These are phyloP conservation scores for Eucalyptus regnans DNA, from an alignment of 345 rosid genomes.

Conservation along the genomic window DNA sequence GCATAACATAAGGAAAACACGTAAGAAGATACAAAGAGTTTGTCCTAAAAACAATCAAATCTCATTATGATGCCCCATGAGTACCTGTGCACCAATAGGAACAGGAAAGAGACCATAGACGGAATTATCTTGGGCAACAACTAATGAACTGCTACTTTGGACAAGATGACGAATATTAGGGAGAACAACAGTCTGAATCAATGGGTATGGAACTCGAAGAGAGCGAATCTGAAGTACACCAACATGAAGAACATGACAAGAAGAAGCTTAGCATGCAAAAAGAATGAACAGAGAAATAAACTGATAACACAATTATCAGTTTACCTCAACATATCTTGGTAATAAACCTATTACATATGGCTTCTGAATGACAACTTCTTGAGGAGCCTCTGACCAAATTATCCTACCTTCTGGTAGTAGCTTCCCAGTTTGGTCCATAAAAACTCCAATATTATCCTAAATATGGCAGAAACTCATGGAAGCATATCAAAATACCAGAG, in stretches of 20 bases:
- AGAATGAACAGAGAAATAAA: neutral
- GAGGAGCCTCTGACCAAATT: constrained; percentile 98
- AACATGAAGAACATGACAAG: constrained; percentile 1
- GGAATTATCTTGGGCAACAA: constrained; percentile 72
- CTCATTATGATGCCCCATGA: neutral
- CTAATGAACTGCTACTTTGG: constrained; percentile 59
- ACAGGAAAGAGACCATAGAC: constrained; percentile 82
- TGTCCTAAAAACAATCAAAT: neutral
- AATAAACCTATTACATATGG: constrained; percentile 83
- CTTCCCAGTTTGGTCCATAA: constrained; percentile 98
- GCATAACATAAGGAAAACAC: neutral
- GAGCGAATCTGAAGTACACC: constrained; percentile 63
- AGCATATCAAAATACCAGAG: neutral
- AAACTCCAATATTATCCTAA: constrained; percentile 91
- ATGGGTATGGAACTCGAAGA: constrained; percentile 84
- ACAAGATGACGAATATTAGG: constrained; percentile 64
- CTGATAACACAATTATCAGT: neutral
- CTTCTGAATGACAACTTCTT: constrained; percentile 61
- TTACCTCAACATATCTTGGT: constrained; percentile 93
- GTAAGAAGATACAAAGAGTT: neutral
- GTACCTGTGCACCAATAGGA: constrained; percentile 98
- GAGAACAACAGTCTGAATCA: constrained; percentile 87
- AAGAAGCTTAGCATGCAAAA: neutral
- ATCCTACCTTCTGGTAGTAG: constrained; percentile 83
- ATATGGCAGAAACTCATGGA: neutral